Evolutionary conservation across 1,284 basidiomycete genomes (phyloP), one percentile per base, ranked within the genome.

Genomic region (Trichosporon faecale): DNA sequence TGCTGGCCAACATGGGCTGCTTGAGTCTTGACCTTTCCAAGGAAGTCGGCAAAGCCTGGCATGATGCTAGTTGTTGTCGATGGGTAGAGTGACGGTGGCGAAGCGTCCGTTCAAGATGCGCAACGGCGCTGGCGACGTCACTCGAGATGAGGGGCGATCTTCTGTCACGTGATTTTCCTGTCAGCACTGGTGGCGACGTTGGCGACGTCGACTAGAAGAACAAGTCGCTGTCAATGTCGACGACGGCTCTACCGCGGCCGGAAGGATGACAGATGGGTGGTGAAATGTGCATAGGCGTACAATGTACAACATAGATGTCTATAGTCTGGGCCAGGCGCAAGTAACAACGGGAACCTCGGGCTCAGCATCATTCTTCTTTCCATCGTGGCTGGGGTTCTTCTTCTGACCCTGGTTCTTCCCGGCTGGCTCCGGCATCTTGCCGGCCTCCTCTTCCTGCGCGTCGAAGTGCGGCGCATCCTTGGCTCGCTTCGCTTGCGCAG

Each of bases 21-120:
- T 55, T 72, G 68, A 7, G 73, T 67, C 44, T 73, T 70, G 49
- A 75, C 78, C 72, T 79, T 79, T 72, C 70, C 71, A 44, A 78
- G 60, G 46, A 79, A 72, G 55, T 66, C 61, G 23, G 70, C 70
- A 40, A 70, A 73, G 40, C 40, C 40, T 57, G 55, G 69, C 70
- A 73, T 73, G 33, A 8, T 57, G 31, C 14, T 23, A 44, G 57
- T 31, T 7, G 29, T 60, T 55, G 35, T 65, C 1, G 60, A 37
- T 67, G 67, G 64, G 40, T 25, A 40, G n/a, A 44, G 33, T 7
- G 33, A 46, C 16, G 31, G 29, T 52, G 33, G 31, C 49, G 31
- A 55, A 21, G 64, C 40, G 6, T 18, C 14, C n/a, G 29, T 16
- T 16, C 18, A 31, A 61, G 57, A 60, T 52, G 49, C 33, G 16